Percentiles rank a stretch among this genome's conserved stretches.
Evolutionary conservation across 148 eudicot genomes (phyloP).

Genomic region (Dianthus caryophyllus): DNA sequence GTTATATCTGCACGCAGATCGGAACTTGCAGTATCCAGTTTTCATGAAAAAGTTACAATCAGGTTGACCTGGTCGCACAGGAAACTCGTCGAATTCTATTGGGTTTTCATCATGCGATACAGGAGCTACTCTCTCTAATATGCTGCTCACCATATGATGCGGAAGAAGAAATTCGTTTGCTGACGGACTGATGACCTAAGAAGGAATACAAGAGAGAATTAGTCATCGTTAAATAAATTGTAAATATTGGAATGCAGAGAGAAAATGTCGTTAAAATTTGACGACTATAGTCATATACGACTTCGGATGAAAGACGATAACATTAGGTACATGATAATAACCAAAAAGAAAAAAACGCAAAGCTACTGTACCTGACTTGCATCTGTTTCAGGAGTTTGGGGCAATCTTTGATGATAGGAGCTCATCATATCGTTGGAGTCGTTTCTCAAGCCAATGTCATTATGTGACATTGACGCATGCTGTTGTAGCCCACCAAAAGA

Average conservation of each 20-base stretch:
- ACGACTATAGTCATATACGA: no score
- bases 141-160: constrained; percentile 21
- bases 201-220: background rate
- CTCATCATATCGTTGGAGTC: constrained; percentile 26
- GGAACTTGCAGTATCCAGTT: constrained; percentile 58
- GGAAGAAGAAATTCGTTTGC: constrained; percentile 22
- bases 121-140: constrained; percentile 21
- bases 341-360: background rate
- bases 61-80: constrained; percentile 58
- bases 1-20: constrained; percentile 43
- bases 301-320: no score
- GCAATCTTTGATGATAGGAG: constrained; percentile 33
- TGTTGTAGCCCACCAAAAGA: constrained; percentile 32
- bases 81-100: constrained; percentile 38
- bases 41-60: constrained; percentile 49
- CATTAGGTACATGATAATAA: no score
- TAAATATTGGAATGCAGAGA: no score
- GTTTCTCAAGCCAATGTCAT: constrained; percentile 27
- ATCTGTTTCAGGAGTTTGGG: constrained; percentile 30
- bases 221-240: no score
- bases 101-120: constrained; percentile 22
- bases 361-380: constrained; percentile 38
- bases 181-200: constrained; percentile 21
- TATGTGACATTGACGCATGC: constrained; percentile 24
- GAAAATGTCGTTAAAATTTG: no score